phyloP scores from a whole-genome alignment of 306 rosid species.

The Chamaecrista fasciculata region DNA sequence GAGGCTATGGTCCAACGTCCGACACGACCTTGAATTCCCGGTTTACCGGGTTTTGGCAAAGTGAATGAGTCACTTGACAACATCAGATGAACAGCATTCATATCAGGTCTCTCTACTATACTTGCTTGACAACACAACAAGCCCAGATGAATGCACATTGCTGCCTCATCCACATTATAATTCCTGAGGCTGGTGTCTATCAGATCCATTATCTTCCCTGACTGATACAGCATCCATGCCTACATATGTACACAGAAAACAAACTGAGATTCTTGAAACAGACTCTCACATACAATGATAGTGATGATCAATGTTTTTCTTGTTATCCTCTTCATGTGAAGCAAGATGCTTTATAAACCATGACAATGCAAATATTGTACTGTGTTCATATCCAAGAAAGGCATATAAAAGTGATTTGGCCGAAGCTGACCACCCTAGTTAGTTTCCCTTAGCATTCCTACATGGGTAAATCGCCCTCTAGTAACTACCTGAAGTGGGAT shows the following conservation, averaged over 20 bases:
- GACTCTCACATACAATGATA: not conserved
- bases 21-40: conserved; percentile 58
- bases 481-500: no score
- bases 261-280: not conserved
- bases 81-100: conserved; percentile 64
- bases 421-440: no score
- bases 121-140: conserved; percentile 59
- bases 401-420: not conserved
- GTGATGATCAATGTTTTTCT: no score
- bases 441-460: no score
- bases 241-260: conserved; percentile 24
- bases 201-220: conserved; percentile 43
- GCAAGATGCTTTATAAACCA: not conserved
- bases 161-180: conserved; percentile 58
- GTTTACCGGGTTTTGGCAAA: conserved; percentile 55
- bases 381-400: not conserved
- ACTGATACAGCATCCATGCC: conserved; percentile 62
- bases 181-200: conserved; percentile 41
- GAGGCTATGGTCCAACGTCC: conserved; percentile 48
- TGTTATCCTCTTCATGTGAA: not conserved
- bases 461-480: no score
- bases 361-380: not conserved
- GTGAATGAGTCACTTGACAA: conserved; percentile 64
- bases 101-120: conserved; percentile 53
- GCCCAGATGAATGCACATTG: conserved; percentile 69